Evolutionary conservation across 306 rosid species (phyloP).

Genomic region (Geum urbanum): DNA sequence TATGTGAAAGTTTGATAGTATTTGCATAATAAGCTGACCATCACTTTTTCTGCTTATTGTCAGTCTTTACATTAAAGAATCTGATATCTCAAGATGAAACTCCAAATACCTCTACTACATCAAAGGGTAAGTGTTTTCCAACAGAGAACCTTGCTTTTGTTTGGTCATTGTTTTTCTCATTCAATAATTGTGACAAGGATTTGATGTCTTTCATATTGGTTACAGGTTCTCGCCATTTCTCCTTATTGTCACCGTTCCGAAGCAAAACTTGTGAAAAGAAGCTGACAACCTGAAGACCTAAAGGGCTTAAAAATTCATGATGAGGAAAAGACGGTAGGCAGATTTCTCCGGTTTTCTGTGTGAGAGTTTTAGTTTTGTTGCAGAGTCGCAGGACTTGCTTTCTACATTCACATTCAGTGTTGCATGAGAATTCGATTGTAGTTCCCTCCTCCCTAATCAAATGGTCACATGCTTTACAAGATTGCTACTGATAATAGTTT

Average conservation of each 20-base stretch:
- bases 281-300: constrained; percentile 36
- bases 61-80: constrained; percentile 82
- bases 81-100: constrained; percentile 84
- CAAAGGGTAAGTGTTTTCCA: constrained; percentile 60
- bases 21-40: constrained; percentile 19
- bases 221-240: constrained; percentile 86
- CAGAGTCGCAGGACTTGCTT: constrained; percentile 9
- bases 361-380: constrained; percentile 1
- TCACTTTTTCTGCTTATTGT: constrained; percentile 24
- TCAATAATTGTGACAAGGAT: constrained; percentile 3
- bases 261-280: constrained; percentile 80
- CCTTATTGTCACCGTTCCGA: constrained; percentile 88
- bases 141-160: constrained; percentile 13
- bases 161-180: constrained; percentile 8
- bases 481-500: background rate
- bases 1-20: constrained; percentile 6
- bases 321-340: constrained; percentile 10
- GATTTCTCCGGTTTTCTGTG: constrained; percentile 10
- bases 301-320: constrained; percentile 17
- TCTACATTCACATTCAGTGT: constrained; percentile 20
- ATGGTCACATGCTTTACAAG: background rate
- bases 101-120: constrained; percentile 53
- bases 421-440: constrained; percentile 8
- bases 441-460: constrained; percentile 11
- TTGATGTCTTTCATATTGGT: constrained; percentile 20